Base-by-base conservation (phyloP, 2,329 filamentous ascomycete species). In the Knoxdaviesia proteae region DNA sequence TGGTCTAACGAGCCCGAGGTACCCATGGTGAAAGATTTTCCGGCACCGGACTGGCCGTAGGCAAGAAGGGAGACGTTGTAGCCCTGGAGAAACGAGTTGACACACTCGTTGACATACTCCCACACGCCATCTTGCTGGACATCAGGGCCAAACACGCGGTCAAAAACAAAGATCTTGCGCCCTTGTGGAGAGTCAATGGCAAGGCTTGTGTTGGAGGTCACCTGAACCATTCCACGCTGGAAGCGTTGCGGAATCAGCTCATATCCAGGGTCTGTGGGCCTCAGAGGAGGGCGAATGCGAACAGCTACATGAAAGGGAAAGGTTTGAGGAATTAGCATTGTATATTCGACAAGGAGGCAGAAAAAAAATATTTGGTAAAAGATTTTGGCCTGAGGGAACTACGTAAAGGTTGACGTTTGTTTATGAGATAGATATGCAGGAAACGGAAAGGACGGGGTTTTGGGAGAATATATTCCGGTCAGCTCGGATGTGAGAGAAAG, bases 1-100 rank as follows among this genome's bases (percentile, higher is more conserved):
- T 92, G 80, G 53, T 94, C 87, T 29, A 60, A 60, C 2, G 87
- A 84, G 5, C 86, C 86, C 1, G 88, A 86, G 0, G 90, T 98
- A 45, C 90, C 90, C 90, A 98, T 98, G 0, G 90, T 98, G 57
- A 93, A 96, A 3, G 88, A 96, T 63, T 98, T 98, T 51, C 90
- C 90, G 7, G 90, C 86, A 44, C 90, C 90, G 32, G 90, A 98
- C 64, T 98, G 90, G 50, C 90, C 90, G 54, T 98, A 98, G 40
- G 90, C 90, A 52, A 98, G 66, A 41, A 98, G 75, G 4, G 90
- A 98, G 45, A 98, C 90, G 73, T 98, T 98, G 71, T 96, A 98
- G 43, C 90, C 90, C 56, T 94, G 84, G 1, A 90, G 66, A 52
- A 98, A 98, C 3, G 87, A 83, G 51, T 69, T 75, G 50, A 96